A percentile compares a stretch with the other conserved stretches of the same genome.
Conservation (phyloP, 495 filamentous ascomycete genomes). For the Choiromyces venosus region DNA sequence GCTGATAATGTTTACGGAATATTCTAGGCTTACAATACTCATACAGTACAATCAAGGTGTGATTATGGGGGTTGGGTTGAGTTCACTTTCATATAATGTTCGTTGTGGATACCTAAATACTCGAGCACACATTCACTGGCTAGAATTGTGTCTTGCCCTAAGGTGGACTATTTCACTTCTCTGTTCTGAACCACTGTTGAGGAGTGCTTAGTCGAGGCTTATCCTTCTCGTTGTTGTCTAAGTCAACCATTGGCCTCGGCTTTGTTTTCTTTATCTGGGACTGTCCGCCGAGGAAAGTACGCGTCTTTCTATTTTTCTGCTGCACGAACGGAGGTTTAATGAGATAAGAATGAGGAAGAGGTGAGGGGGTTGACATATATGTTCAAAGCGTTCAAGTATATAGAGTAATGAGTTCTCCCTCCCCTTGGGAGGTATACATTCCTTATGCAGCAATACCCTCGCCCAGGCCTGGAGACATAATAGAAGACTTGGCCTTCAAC, state of each 20-base stretch:
- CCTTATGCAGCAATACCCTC: neutral
- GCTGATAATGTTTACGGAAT: neutral
- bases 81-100: neutral
- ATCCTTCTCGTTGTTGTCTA: neutral
- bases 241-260: neutral
- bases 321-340: slow-evolving; percentile 1
- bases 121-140: neutral
- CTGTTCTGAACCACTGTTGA: neutral
- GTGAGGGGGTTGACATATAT: neutral
- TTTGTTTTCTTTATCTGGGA: neutral
- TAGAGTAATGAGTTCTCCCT: neutral
- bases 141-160: neutral
- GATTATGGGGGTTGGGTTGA: neutral
- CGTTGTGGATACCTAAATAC: neutral
- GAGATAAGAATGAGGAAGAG: slow-evolving; percentile 2
- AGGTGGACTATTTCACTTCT: neutral
- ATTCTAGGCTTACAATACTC: neutral
- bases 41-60: neutral
- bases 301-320: neutral
- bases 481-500: neutral
- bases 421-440: neutral
- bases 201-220: neutral
- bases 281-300: neutral
- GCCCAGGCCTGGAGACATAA: neutral
- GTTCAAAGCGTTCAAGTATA: neutral